Conservation (phyloP, 2,329 filamentous ascomycete species). For the Corynespora cassiicola region DNA sequence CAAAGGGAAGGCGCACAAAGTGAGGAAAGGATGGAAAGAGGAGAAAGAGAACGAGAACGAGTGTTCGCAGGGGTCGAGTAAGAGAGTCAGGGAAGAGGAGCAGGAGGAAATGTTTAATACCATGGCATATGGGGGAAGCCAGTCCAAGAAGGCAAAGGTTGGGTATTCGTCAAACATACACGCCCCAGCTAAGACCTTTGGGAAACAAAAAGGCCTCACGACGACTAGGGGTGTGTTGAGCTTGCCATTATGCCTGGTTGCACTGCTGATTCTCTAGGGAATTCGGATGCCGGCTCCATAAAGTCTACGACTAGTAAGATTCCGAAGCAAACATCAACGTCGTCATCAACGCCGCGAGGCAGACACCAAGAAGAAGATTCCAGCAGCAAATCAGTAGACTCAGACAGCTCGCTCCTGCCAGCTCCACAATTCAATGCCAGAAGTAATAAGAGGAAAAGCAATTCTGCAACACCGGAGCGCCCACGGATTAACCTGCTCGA, state of each 20-base stretch:
- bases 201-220: too few relatives aligned
- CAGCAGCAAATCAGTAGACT: constrained; percentile 13
- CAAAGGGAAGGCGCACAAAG: constrained; percentile 16
- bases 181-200: neutral
- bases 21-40: constrained; percentile 7
- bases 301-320: too few relatives aligned
- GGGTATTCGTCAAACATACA: constrained; percentile 10
- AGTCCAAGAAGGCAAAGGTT: constrained; percentile 1
- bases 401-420: constrained; percentile 13
- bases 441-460: too few relatives aligned
- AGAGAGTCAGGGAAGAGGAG: constrained; percentile 3
- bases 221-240: too few relatives aligned
- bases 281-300: too few relatives aligned
- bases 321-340: too few relatives aligned
- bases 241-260: too few relatives aligned
- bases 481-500: constrained; percentile 20
- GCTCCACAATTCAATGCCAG: too few relatives aligned
- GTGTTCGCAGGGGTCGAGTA: neutral
- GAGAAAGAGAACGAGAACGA: constrained; percentile 24
- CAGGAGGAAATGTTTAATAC: constrained; percentile 3
- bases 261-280: too few relatives aligned
- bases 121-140: constrained; percentile 12
- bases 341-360: too few relatives aligned
- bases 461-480: constrained; percentile 24
- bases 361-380: neutral